Percentiles rank a stretch among this genome's conserved stretches.
Evolutionary conservation across 2,329 filamentous ascomycete species (phyloP).

Genomic region (Microdochium trichocladiopsis): DNA sequence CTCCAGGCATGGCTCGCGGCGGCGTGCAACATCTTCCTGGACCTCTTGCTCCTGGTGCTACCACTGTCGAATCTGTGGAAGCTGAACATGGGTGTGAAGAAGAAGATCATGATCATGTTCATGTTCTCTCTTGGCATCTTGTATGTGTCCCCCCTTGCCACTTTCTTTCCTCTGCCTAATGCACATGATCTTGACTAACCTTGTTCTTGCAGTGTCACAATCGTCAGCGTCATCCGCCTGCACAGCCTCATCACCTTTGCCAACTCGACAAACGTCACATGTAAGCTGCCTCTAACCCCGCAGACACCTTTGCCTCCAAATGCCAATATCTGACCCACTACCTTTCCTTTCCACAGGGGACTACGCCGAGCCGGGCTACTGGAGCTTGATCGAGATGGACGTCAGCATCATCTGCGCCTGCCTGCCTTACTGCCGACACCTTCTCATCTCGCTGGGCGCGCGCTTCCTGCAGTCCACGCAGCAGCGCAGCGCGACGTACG

Average conservation of each 20-base stretch:
- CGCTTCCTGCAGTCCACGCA: constrained; percentile 5
- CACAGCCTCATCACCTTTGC: constrained; percentile 32
- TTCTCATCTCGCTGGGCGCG: constrained; percentile 11
- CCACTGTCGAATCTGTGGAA: constrained; percentile 20
- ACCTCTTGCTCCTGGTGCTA: constrained; percentile 15
- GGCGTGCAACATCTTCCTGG: constrained; percentile 21
- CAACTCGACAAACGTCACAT: constrained; percentile 29
- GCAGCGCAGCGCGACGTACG: constrained; percentile 1
- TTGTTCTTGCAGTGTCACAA: too few species aligned
- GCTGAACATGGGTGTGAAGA: constrained; percentile 20
- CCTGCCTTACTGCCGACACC: constrained; percentile 26
- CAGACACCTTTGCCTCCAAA: too few species aligned
- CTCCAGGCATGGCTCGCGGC: constrained; percentile 20
- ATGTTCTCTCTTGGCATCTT: constrained; percentile 29
- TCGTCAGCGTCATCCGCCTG: constrained; percentile 36
- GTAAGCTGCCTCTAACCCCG: too few species aligned
- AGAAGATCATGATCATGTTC: constrained; percentile 23
- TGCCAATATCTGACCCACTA: constrained; percentile 7
- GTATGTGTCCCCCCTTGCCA: constrained; percentile 15
- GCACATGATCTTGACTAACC: constrained; percentile 13
- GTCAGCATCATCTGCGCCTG: constrained; percentile 36
- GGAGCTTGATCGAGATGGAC: constrained; percentile 33
- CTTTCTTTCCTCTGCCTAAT: constrained; percentile 2
- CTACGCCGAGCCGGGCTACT: constrained; percentile 28
- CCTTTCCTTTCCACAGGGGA: constrained; percentile 17